Percentiles rank a stretch among this genome's conserved stretches.
Conservation (phyloP, 2,329 filamentous ascomycete species). For the Pseudogymnoascus sp. region DNA sequence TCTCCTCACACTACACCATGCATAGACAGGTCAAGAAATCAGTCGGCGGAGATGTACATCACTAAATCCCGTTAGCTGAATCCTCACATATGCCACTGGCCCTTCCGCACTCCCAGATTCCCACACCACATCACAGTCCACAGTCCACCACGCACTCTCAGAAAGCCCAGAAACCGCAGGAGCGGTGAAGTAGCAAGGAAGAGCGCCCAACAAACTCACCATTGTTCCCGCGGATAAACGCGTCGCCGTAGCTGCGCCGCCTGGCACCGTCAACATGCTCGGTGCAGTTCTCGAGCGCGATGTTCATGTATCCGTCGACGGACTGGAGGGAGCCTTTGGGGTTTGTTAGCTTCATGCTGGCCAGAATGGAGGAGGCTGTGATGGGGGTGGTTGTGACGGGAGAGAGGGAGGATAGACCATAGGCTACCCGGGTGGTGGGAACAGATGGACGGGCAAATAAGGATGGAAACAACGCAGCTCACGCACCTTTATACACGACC, state of each 20-base stretch:
- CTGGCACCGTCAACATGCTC: slow-evolving; percentile 83
- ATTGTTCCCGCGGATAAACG: slow-evolving; percentile 93
- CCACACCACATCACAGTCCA: not conserved
- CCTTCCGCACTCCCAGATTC: not conserved
- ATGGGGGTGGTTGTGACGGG: not conserved
- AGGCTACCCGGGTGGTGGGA: not conserved
- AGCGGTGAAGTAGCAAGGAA: not conserved
- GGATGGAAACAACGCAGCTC: not conserved
- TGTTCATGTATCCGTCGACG: slow-evolving; percentile 99
- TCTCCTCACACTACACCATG: not conserved
- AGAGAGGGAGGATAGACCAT: not conserved
- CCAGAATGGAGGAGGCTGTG: not conserved
- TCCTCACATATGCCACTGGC: not conserved
- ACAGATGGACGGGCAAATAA: not conserved
- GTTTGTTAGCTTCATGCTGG: slow-evolving; percentile 13
- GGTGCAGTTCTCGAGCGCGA: slow-evolving; percentile 89
- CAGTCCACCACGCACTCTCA: not conserved
- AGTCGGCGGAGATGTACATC: slow-evolving; percentile 15
- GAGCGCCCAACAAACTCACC: slow-evolving; percentile 42
- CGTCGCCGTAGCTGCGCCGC: slow-evolving; percentile 80
- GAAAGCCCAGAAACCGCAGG: not conserved
- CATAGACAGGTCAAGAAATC: not conserved
- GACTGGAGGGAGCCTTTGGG: slow-evolving; percentile 80
- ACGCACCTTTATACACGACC: slow-evolving; percentile 86
- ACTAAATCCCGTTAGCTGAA: slow-evolving; percentile 7